These are phyloP conservation scores for Paraconiothyrium brasiliense DNA, from an alignment of 2,329 filamentous ascomycete genomes.

Conservation along the genomic window DNA sequence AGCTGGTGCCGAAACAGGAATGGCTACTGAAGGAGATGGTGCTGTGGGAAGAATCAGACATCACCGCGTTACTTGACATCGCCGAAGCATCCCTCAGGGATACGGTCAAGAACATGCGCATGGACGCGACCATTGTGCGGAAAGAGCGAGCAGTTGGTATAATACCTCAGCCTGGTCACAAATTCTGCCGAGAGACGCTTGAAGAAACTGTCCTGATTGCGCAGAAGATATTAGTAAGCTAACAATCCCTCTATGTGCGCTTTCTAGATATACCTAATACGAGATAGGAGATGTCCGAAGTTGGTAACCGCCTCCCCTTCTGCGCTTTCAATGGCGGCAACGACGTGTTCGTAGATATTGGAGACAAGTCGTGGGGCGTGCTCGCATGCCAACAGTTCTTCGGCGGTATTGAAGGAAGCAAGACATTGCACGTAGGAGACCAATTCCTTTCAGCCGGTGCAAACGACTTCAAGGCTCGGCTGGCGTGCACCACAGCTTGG, in stretches of 20 bases:
- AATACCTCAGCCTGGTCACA: conserved; percentile 66
- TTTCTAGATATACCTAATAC: conserved; percentile 20
- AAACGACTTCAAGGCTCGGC: conserved; percentile 95
- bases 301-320: conserved; percentile 78
- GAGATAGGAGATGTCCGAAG: conserved; percentile 72
- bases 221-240: conserved; percentile 77
- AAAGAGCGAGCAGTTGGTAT: conserved; percentile 77
- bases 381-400: conserved; percentile 92
- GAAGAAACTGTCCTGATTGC: conserved; percentile 96
- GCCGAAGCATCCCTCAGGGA: conserved; percentile 86
- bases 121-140: conserved; percentile 81
- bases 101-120: conserved; percentile 79
- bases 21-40: conserved; percentile 85
- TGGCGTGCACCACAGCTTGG: conserved; percentile 95
- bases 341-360: conserved; percentile 98
- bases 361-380: conserved; percentile 97
- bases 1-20: conserved; percentile 68
- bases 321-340: conserved; percentile 98
- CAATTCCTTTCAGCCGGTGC: conserved; percentile 90
- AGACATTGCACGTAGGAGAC: conserved; percentile 92
- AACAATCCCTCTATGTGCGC: neutral
- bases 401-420: conserved; percentile 75
- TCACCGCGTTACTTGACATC: conserved; percentile 83
- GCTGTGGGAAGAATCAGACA: conserved; percentile 78
- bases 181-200: conserved; percentile 85